phyloP scores from a whole-genome alignment of 495 filamentous ascomycete species.

The Talaromyces borbonicus region DNA sequence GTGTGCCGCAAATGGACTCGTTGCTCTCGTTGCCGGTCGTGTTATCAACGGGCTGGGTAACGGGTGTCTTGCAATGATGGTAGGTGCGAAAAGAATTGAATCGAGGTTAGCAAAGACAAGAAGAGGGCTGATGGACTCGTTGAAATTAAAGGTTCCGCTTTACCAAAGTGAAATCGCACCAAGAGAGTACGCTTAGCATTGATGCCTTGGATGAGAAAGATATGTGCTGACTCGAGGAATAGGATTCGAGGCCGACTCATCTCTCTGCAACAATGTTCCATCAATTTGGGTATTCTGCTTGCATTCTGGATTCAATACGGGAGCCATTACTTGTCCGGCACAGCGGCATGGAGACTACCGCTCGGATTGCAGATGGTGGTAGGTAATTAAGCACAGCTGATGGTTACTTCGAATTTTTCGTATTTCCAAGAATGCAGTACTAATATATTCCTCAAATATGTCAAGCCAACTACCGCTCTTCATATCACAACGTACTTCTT shows the following conservation, averaged over 20 bases:
- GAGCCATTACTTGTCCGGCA: constrained; percentile 8
- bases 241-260: constrained; percentile 13
- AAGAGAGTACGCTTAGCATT: constrained; percentile 9
- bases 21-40: constrained; percentile 13
- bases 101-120: no score
- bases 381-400: no score
- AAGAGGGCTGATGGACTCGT: no score
- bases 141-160: no score
- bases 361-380: constrained; percentile 16
- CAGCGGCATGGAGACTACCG: constrained; percentile 13
- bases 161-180: constrained; percentile 20
- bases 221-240: not conserved
- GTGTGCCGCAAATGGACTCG: constrained; percentile 13
- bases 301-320: constrained; percentile 19
- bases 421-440: no score
- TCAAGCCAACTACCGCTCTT: constrained; percentile 13
- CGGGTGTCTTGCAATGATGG: constrained; percentile 20
- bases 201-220: not conserved
- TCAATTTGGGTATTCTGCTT: constrained; percentile 13
- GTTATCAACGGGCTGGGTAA: constrained; percentile 18
- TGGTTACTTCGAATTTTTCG: no score
- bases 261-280: constrained; percentile 13
- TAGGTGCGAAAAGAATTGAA: no score
- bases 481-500: constrained; percentile 15
- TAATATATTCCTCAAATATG: no score